phyloP scores from a whole-genome alignment of 331 rosid genomes.

The Acacia pycnantha region DNA sequence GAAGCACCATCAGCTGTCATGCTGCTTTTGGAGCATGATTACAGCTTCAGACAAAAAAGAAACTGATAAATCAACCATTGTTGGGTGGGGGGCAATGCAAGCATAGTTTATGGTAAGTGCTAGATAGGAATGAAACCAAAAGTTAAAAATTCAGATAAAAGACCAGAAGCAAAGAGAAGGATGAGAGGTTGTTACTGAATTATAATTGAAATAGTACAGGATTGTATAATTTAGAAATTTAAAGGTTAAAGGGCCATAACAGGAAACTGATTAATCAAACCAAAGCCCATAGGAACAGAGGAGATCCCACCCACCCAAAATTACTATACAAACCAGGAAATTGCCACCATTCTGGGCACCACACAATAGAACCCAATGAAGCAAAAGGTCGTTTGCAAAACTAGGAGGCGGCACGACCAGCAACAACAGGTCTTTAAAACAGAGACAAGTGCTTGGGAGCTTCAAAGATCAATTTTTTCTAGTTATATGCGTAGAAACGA shows the following conservation, averaged over 20 bases:
- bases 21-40: not conserved
- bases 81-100: not conserved
- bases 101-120: not conserved
- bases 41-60: not conserved
- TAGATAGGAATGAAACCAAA: not conserved
- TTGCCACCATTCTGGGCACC: not conserved
- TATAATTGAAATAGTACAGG: not conserved
- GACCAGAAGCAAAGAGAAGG: not conserved
- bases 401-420: not conserved
- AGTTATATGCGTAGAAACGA: not conserved
- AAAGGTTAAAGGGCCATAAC: not conserved
- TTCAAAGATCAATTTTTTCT: not conserved
- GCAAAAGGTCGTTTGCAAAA: not conserved
- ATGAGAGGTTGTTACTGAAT: not conserved
- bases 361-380: not conserved
- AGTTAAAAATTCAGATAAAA: not conserved
- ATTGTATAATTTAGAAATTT: not conserved
- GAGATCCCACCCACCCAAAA: not conserved
- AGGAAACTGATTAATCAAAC: not conserved
- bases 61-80: not conserved
- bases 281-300: not conserved
- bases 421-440: not conserved
- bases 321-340: not conserved
- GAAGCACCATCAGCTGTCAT: not conserved
- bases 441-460: not conserved